Base-by-base conservation (phyloP, 306 rosid species). In the Echinosophora koreensis region DNA sequence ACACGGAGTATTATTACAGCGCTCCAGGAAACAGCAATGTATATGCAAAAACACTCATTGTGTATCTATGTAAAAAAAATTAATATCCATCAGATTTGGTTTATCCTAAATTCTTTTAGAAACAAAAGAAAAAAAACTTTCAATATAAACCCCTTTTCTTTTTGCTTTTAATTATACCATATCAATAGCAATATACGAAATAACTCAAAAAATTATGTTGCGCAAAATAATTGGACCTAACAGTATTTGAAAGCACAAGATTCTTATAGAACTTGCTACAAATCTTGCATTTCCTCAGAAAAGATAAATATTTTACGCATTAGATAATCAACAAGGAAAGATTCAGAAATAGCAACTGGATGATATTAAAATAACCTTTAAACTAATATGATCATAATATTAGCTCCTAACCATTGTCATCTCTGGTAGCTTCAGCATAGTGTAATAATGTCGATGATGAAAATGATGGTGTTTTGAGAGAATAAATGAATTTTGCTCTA, bases 161-260 rank as follows among this genome's bases (percentile, higher is more conserved):
- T 5, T 46, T 49, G 7, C 47, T 64, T 59, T 69, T 42, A 5
- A 27, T 37, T 50, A 57, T 46, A 71, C 41, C 22, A 55, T 38
- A 77, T 49, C 34, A 41, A 17, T 38, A 58, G 42, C 57, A 57
- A 71, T 64, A 68, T 32, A 54, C 14, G 10, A 62, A 69, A 67
- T 17, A 84, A 51, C 27, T 41, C 78, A 11, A 34, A 74, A 62
- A 71, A 11, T 30, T 30, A 30, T 77, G 38, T 69, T 70, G 66
- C 7, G 3, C 64, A 71, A 77, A 34, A 27, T 71, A 73, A 68
- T 46, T 74, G 61, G 69, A 76, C 82, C 54, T 57, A 22, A 46
- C 16, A 84, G 54, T 17, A 8, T 35, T 74, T 77, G 64, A 82
- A 62, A 65, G 50, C 64, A 77, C 17, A 9, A 64, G 50, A 61